phyloP scores from a whole-genome alignment of 176 grass and related monocot species.

The Pontederia paniculata region DNA sequence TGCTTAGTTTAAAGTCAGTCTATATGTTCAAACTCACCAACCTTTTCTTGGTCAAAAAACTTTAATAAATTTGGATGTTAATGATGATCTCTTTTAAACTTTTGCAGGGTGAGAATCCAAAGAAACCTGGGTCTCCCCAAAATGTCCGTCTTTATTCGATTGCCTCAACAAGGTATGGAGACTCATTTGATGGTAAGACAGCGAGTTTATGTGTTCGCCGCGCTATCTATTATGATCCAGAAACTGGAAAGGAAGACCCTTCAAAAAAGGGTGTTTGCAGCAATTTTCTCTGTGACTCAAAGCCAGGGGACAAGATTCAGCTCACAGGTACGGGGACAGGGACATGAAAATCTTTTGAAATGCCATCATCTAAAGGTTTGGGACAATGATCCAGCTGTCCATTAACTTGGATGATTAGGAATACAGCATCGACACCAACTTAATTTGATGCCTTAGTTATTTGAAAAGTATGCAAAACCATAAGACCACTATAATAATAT shows the following conservation, averaged over 20 bases:
- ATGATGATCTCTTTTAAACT: neutral
- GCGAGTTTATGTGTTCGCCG: constrained; percentile 75
- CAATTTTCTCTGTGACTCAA: constrained; percentile 88
- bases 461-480: too few species aligned
- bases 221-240: constrained; percentile 85
- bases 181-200: constrained; percentile 79
- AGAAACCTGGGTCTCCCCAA: constrained; percentile 73
- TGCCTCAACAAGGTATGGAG: constrained; percentile 87
- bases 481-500: too few species aligned
- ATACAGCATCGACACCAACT: too few species aligned
- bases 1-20: too few species aligned
- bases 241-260: constrained; percentile 78
- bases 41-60: too few species aligned
- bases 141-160: constrained; percentile 92
- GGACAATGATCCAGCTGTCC: neutral
- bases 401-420: too few species aligned
- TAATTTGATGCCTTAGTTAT: too few species aligned
- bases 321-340: constrained; percentile 54
- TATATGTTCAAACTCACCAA: too few species aligned
- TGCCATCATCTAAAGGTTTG: neutral
- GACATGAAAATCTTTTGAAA: neutral
- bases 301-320: constrained; percentile 75
- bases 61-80: too few species aligned
- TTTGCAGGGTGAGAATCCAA: constrained; percentile 77
- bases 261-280: constrained; percentile 90